A percentile compares a stretch with the other conserved stretches of the same genome.
phyloP scores from a whole-genome alignment of 352 stramenopile genomes.

The Phytopythium helicoides region DNA sequence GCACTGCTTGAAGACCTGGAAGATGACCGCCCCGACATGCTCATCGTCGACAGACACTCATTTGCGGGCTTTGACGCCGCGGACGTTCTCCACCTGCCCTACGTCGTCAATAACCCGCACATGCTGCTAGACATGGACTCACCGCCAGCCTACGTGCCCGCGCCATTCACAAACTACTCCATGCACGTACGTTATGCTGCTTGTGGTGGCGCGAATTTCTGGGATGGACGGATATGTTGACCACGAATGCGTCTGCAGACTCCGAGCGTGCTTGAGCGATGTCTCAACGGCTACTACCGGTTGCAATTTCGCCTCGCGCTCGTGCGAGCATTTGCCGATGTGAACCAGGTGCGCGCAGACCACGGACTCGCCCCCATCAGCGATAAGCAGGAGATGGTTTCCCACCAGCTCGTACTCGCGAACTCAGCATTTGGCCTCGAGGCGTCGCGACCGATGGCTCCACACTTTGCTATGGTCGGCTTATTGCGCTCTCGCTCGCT shows the following conservation, averaged over 20 bases:
- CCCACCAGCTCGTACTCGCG: constrained; percentile 65
- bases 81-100: constrained; percentile 64
- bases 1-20: constrained; percentile 58
- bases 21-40: constrained; percentile 60
- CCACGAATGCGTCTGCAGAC: constrained; percentile 29
- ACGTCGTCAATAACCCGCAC: constrained; percentile 79
- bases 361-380: constrained; percentile 45
- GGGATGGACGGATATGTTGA: no score
- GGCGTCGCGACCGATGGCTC: constrained; percentile 63
- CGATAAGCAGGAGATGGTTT: constrained; percentile 54
- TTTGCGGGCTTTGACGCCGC: constrained; percentile 76
- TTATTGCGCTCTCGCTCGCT: constrained; percentile 38
- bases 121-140: constrained; percentile 85
- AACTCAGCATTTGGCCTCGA: constrained; percentile 86
- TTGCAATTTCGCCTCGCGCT: constrained; percentile 69
- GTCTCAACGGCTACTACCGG: constrained; percentile 74
- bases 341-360: constrained; percentile 55
- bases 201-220: no score
- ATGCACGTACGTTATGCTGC: constrained; percentile 55
- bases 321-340: constrained; percentile 58
- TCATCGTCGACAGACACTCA: constrained; percentile 79
- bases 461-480: constrained; percentile 76
- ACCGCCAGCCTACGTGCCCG: constrained; percentile 71
- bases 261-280: constrained; percentile 70
- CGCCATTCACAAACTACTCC: constrained; percentile 80